These are phyloP conservation scores for Pseudocercospora crystallina DNA, from an alignment of 2,329 filamentous ascomycete species.

Conservation along the genomic window DNA sequence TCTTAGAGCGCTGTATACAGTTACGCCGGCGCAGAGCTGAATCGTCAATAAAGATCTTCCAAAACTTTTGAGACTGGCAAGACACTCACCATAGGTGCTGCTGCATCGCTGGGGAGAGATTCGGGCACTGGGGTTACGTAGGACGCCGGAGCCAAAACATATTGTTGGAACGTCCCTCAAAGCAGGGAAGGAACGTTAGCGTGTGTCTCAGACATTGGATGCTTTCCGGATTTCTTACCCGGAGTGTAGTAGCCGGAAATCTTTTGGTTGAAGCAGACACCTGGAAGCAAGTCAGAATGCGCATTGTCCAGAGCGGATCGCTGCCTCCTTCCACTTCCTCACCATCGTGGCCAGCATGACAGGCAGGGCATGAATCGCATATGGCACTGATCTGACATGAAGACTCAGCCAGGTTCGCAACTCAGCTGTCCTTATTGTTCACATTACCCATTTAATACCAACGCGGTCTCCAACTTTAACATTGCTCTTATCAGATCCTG, in stretches of 20 bases:
- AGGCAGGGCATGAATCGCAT: conserved; percentile 56
- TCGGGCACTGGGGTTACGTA: conserved; percentile 72
- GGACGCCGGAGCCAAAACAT: conserved; percentile 61
- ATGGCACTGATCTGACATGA: conserved; percentile 47
- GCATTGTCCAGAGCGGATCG: background rate
- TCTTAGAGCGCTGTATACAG: conserved; percentile 64
- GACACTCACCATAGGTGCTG: conserved; percentile 56
- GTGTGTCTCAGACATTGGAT: too few relatives aligned
- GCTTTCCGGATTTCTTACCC: too few relatives aligned
- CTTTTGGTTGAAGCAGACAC: conserved; percentile 55
- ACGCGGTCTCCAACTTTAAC: conserved; percentile 68
- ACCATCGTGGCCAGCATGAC: conserved; percentile 56
- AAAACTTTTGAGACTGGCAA: too few relatives aligned
- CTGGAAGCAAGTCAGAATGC: background rate
- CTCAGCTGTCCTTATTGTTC: too few relatives aligned
- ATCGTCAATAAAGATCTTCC: too few relatives aligned
- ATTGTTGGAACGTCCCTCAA: conserved; percentile 78
- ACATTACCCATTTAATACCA: conserved; percentile 64
- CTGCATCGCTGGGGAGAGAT: conserved; percentile 56
- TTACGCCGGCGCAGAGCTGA: conserved; percentile 63
- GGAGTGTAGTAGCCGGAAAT: conserved; percentile 67
- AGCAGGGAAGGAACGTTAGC: too few relatives aligned
- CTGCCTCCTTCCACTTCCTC: background rate
- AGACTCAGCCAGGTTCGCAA: too few relatives aligned
- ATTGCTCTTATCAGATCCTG: conserved; percentile 55